phyloP scores from a whole-genome alignment of 371 early-diverging fungal species.

The Rhizopus microsporus region DNA sequence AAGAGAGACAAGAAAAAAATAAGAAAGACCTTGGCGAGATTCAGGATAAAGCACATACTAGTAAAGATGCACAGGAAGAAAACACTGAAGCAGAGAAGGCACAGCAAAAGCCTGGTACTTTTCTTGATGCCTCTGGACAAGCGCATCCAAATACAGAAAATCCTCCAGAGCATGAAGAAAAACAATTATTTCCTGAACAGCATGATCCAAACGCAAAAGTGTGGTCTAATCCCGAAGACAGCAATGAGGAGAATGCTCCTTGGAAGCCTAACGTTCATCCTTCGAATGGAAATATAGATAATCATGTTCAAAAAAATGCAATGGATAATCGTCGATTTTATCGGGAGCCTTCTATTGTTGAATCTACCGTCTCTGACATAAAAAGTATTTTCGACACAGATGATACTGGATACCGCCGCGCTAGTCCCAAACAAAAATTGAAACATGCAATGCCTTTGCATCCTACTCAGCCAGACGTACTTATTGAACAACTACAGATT shows the following conservation, averaged over 20 bases:
- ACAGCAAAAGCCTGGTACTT: slow-evolving; percentile 22
- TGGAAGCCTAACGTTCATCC: slow-evolving; percentile 1
- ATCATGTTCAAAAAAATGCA: neutral
- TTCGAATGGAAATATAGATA: neutral
- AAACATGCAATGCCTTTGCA: slow-evolving; percentile 18
- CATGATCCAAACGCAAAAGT: slow-evolving; percentile 10
- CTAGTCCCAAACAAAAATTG: slow-evolving; percentile 8
- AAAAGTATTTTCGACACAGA: slow-evolving; percentile 17
- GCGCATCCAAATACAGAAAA: slow-evolving; percentile 4
- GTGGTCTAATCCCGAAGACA: slow-evolving; percentile 16
- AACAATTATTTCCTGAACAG: slow-evolving; percentile 10
- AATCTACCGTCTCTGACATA: slow-evolving; percentile 46
- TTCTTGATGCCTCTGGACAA: slow-evolving; percentile 19
- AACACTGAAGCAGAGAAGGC: neutral
- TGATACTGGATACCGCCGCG: neutral
- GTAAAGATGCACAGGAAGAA: slow-evolving; percentile 5
- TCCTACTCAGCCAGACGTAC: slow-evolving; percentile 21
- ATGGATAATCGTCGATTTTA: slow-evolving; percentile 59
- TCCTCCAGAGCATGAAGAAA: neutral
- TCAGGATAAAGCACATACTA: slow-evolving; percentile 3
- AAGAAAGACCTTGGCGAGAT: slow-evolving; percentile 17
- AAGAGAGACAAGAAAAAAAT: slow-evolving; percentile 13
- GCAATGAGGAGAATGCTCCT: slow-evolving; percentile 5
- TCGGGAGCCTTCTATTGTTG: slow-evolving; percentile 65
- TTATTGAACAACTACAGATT: slow-evolving; percentile 27